A percentile compares a stretch with the other conserved stretches of the same genome.
These are phyloP conservation scores for Penicillium rolfsii DNA, from an alignment of 2,329 filamentous ascomycete species.

Conservation along the genomic window DNA sequence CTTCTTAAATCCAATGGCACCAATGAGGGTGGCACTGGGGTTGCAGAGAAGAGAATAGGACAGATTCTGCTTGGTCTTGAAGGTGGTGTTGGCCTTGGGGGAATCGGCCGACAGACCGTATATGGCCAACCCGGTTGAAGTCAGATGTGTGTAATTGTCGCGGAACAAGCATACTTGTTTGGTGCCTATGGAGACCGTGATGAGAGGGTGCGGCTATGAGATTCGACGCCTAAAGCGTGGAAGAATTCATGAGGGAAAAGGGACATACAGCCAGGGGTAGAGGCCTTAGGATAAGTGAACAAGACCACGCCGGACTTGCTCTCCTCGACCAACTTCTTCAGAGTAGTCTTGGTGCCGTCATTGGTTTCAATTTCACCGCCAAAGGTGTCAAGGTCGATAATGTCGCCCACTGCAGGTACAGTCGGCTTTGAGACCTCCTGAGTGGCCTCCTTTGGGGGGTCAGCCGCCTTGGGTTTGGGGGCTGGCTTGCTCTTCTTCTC, in stretches of 20 bases:
- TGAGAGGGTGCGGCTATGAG: background rate
- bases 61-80: conserved; percentile 88
- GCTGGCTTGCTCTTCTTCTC: conserved; percentile 39
- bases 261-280: conserved; percentile 85
- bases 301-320: conserved; percentile 86
- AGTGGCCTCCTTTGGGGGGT: conserved; percentile 21
- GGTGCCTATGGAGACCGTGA: conserved; percentile 64
- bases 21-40: conserved; percentile 71
- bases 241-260: background rate
- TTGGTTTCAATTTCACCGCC: conserved; percentile 79
- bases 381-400: conserved; percentile 58
- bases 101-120: conserved; percentile 89
- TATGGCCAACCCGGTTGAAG: conserved; percentile 77
- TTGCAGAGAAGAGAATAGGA: conserved; percentile 90
- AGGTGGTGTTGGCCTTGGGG: conserved; percentile 88
- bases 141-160: conserved; percentile 77
- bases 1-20: conserved; percentile 89
- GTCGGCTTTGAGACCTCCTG: conserved; percentile 18
- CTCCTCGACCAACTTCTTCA: conserved; percentile 78
- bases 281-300: conserved; percentile 95
- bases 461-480: conserved; percentile 34
- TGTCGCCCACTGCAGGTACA: conserved; percentile 52
- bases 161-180: conserved; percentile 93
- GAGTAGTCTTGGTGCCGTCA: conserved; percentile 76
- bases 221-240: background rate